Evolutionary conservation across 2,329 filamentous ascomycete species (phyloP).

Genomic region (Canariomyces notabilis): DNA sequence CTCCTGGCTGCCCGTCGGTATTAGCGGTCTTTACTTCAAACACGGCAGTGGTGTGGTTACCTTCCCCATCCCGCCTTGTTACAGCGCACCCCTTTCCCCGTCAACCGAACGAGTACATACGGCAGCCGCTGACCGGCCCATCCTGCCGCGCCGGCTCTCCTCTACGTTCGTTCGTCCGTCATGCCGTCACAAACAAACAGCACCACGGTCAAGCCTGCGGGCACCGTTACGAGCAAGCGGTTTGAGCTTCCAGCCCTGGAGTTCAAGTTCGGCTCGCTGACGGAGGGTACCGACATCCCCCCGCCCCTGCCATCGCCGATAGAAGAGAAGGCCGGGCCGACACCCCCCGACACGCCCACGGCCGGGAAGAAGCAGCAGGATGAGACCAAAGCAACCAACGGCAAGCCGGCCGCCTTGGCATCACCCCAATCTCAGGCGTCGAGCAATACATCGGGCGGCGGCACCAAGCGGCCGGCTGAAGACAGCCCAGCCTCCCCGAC

Average conservation of each 20-base stretch:
- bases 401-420: slow-evolving; percentile 28
- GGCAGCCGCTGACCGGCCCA: not conserved
- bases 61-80: not conserved
- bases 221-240: slow-evolving; percentile 23
- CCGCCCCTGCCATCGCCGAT: slow-evolving; percentile 53
- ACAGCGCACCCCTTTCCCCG: not conserved
- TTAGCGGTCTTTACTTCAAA: slow-evolving; percentile 6
- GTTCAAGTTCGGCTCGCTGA: slow-evolving; percentile 55
- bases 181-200: slow-evolving; percentile 29
- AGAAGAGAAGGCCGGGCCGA: slow-evolving; percentile 38
- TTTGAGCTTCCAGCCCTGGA: slow-evolving; percentile 56
- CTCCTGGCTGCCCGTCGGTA: slow-evolving; percentile 6
- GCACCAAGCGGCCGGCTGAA: slow-evolving; percentile 47
- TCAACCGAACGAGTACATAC: not conserved
- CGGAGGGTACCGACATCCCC: slow-evolving; percentile 57
- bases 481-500: slow-evolving; percentile 50
- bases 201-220: slow-evolving; percentile 17
- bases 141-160: no score
- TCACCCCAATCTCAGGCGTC: slow-evolving; percentile 29
- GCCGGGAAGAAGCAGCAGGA: slow-evolving; percentile 22
- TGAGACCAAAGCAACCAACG: slow-evolving; percentile 34
- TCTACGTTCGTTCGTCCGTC: not conserved
- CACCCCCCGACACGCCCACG: slow-evolving; percentile 36
- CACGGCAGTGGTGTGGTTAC: not conserved
- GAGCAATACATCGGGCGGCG: slow-evolving; percentile 29